phyloP scores from a whole-genome alignment of 2,329 filamentous ascomycete genomes.

The Aphanoascus verrucosus region DNA sequence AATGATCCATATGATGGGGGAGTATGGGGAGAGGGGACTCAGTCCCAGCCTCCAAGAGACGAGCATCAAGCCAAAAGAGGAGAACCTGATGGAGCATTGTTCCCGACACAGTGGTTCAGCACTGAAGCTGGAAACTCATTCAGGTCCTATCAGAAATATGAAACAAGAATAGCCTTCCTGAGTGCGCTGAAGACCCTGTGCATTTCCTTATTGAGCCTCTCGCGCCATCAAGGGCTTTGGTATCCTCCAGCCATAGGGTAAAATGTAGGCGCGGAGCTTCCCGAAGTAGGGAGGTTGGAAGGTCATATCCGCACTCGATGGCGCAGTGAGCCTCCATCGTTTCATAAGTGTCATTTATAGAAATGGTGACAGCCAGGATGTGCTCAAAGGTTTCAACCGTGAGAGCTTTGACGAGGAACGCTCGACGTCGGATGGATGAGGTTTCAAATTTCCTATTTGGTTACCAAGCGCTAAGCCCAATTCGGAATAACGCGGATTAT shows the following conservation, averaged over 20 bases:
- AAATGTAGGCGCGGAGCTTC: not conserved
- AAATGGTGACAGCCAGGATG: not conserved
- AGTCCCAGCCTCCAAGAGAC: not conserved
- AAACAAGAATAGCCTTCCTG: not conserved
- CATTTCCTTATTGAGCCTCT: not conserved
- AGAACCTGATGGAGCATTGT: not conserved
- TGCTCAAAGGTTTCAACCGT: not conserved
- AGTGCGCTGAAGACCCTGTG: not conserved
- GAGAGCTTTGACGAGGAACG: not conserved
- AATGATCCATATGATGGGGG: not conserved
- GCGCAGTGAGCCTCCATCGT: not conserved
- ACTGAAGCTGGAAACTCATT: not conserved
- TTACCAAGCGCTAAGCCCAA: not conserved
- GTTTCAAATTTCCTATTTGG: constrained; percentile 11
- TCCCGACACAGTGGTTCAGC: not conserved
- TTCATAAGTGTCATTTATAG: constrained; percentile 7
- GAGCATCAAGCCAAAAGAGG: not conserved
- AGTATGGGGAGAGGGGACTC: not conserved
- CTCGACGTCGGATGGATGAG: not conserved
- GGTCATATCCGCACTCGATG: not conserved
- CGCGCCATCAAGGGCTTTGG: not conserved
- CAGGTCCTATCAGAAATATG: not conserved
- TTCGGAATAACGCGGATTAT: not conserved
- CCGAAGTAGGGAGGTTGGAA: constrained; percentile 5
- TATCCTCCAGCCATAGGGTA: not conserved